A percentile compares a stretch with the other conserved stretches of the same genome.
These are phyloP conservation scores for Ganoderma meredithae DNA, from an alignment of 1,284 basidiomycete species.

Conservation along the genomic window DNA sequence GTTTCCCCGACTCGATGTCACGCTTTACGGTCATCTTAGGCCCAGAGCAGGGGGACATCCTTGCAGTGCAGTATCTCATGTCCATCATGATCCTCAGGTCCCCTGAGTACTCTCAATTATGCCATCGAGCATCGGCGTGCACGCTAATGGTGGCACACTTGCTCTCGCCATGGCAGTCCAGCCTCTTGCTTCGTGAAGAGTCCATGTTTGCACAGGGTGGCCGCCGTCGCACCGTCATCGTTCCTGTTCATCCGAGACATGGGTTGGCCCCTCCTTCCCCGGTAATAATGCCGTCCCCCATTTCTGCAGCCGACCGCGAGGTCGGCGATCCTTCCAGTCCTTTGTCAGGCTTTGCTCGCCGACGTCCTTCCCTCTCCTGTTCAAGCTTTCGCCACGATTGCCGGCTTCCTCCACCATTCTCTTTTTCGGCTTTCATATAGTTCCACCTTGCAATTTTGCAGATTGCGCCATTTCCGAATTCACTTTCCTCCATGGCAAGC, in stretches of 20 bases:
- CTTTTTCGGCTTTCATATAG: background rate
- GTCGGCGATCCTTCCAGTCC: background rate
- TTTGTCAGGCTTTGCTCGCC: background rate
- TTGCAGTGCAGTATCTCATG: background rate
- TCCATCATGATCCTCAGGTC: background rate
- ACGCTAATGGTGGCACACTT: background rate
- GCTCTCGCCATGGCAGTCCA: background rate
- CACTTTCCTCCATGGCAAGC: background rate
- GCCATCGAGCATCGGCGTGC: background rate
- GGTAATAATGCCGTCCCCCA: background rate
- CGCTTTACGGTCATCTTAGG: too few relatives aligned
- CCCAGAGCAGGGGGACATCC: too few relatives aligned
- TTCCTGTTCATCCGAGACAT: slow-evolving; percentile 5
- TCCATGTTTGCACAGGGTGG: background rate
- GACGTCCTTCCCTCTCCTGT: background rate
- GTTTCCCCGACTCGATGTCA: too few relatives aligned
- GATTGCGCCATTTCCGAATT: background rate
- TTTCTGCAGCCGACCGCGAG: background rate
- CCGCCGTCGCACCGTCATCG: background rate
- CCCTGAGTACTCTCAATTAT: background rate
- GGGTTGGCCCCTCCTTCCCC: background rate
- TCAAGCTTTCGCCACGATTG: background rate
- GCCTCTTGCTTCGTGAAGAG: background rate
- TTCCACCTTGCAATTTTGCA: background rate
- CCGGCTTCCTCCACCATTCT: background rate